Evolutionary conservation across 2,329 filamentous ascomycete species (phyloP), one percentile per base, ranked within the genome.

Genomic region (Exophiala dermatitidis): DNA sequence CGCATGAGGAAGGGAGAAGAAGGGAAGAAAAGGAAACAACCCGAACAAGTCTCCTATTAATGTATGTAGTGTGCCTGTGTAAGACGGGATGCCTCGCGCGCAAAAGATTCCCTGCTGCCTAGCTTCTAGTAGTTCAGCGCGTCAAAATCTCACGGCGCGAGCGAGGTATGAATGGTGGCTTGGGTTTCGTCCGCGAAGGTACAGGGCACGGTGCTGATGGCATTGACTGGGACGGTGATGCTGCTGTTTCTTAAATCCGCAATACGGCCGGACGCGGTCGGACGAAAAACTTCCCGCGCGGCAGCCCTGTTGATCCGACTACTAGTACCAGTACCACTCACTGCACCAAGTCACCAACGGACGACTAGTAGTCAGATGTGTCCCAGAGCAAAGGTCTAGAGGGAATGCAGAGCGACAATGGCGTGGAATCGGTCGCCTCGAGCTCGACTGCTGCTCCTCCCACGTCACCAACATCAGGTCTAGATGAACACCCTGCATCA

Each of bases 321-420:
- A 19, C 12, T 29, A 32, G 43, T 46, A 10, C 31, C 9, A 36
- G 10, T 12, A 36, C 31, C 4, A 8, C 4, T 45, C 30, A 28
- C 38, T 41, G 5, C 3, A 12, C 19, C 42, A 28, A 48, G 28
- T 28, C 34, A n/a, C 28, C 6, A 34, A n/a, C 41, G 46, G 42
- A 29, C 30, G 6, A 10, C 19, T 32, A 1, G 5, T 30, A 30
- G 28, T 47, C 50, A 36, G 43, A 49, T 50, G 41, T 26, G 41
- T 5, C 30, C 43, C 28, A 29, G 3, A 29, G 28, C 10, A 29
- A 33, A 42, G 19, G 41, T 31, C 30, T 34, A 47, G 42, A 44
- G 57, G 57, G 52, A 26, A 59, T 59, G 57, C 57, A 56, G 53
- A 44, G 53, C 48, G 57, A 59, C 34, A 59, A 59, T 59, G 57